phyloP scores from a whole-genome alignment of 371 early-diverging fungal genomes.

The Rhizopus stolonifer region DNA sequence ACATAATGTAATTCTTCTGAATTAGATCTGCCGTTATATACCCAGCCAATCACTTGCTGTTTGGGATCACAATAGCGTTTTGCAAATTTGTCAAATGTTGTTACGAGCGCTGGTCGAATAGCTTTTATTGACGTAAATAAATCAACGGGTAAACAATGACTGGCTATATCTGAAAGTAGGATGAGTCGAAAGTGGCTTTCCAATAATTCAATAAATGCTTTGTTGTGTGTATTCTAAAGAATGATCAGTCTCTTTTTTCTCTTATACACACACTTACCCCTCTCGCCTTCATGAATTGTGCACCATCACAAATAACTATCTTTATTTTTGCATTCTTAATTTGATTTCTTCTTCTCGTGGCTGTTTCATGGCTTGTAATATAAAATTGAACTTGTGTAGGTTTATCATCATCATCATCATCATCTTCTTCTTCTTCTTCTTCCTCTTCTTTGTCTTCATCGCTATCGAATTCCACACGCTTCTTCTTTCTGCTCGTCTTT shows the following conservation, averaged over 20 bases:
- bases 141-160: conserved; percentile 61
- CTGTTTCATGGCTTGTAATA: conserved; percentile 45
- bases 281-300: conserved; percentile 59
- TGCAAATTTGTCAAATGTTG: conserved; percentile 42
- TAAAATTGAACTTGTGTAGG: conserved; percentile 26
- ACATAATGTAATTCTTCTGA: conserved; percentile 55
- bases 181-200: conserved; percentile 40
- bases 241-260: too few relatives aligned
- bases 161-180: conserved; percentile 60
- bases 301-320: conserved; percentile 38
- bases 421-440: neutral
- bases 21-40: conserved; percentile 20
- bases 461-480: neutral
- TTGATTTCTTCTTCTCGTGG: conserved; percentile 31
- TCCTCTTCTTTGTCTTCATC: neutral
- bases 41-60: conserved; percentile 26
- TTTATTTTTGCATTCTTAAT: conserved; percentile 28
- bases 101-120: conserved; percentile 39
- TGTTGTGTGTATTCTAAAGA: conserved; percentile 36
- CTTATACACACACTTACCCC: conserved; percentile 20
- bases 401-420: neutral
- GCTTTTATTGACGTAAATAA: conserved; percentile 58
- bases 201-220: conserved; percentile 26
- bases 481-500: neutral
- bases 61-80: conserved; percentile 59